Evolutionary conservation across 2,329 filamentous ascomycete species (phyloP).

Genomic region (Aspergillus amoenus): DNA sequence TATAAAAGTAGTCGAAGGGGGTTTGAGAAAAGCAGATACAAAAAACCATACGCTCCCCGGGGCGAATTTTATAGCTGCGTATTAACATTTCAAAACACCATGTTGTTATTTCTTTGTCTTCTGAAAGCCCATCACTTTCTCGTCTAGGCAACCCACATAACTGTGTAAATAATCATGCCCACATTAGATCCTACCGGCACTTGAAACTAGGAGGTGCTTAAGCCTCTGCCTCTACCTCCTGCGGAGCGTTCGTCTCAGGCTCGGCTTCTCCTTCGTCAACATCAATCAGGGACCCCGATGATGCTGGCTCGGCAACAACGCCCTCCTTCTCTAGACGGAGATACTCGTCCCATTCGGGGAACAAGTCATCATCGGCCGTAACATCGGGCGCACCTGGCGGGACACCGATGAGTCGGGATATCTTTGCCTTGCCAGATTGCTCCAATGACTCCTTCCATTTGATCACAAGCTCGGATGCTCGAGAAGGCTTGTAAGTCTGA

Average conservation of each 20-base stretch:
- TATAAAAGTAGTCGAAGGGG: slow-evolving; percentile 14
- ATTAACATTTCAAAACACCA: slow-evolving; percentile 7
- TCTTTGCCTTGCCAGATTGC: slow-evolving; percentile 79
- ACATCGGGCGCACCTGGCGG: slow-evolving; percentile 68
- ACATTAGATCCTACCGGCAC: slow-evolving; percentile 4
- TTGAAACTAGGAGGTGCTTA: neutral
- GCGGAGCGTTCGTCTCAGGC: slow-evolving; percentile 33
- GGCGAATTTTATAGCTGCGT: slow-evolving; percentile 12
- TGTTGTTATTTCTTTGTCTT: neutral
- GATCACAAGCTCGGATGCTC: slow-evolving; percentile 65
- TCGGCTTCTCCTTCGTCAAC: slow-evolving; percentile 31
- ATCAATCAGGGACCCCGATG: slow-evolving; percentile 43
- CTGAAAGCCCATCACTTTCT: neutral
- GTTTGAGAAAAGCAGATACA: slow-evolving; percentile 3
- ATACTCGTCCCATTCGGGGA: slow-evolving; percentile 96
- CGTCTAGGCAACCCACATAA: slow-evolving; percentile 1
- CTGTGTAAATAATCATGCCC: slow-evolving; percentile 4
- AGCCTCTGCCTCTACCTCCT: slow-evolving; percentile 28
- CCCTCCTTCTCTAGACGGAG: slow-evolving; percentile 76
- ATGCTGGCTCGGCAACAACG: slow-evolving; percentile 42
- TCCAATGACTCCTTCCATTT: slow-evolving; percentile 84
- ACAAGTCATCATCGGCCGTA: slow-evolving; percentile 70
- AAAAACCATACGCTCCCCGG: slow-evolving; percentile 6
- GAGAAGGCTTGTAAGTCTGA: slow-evolving; percentile 90
- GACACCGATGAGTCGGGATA: slow-evolving; percentile 77